Evolutionary conservation across 192 early-diverging fungal species (phyloP).

Genomic region (Mortierella antarctica): DNA sequence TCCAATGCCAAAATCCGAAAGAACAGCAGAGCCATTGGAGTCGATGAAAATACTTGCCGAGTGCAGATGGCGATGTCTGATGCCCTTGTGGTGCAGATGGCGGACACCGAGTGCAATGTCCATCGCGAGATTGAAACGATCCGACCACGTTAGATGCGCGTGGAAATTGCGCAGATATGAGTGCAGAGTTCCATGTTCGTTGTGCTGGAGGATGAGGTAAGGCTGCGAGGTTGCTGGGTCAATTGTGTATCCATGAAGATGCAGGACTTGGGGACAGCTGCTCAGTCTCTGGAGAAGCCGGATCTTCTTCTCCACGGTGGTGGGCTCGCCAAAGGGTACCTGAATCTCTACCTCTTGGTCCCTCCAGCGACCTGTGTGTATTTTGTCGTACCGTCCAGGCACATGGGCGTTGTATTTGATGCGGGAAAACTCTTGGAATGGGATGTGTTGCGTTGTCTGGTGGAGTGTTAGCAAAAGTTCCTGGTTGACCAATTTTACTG

Average conservation of each 20-base stretch:
- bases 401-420: conserved; percentile 24
- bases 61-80: conserved; percentile 41
- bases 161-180: conserved; percentile 46
- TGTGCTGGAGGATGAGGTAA: conserved; percentile 38
- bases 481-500: conserved; percentile 28
- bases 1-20: conserved; percentile 42
- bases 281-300: conserved; percentile 19
- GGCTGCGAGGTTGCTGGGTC: conserved; percentile 21
- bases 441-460: conserved; percentile 19
- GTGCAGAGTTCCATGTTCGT: conserved; percentile 45
- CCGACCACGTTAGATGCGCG: conserved; percentile 47
- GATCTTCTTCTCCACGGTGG: conserved; percentile 28
- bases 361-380: conserved; percentile 42
- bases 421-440: conserved; percentile 31
- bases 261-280: conserved; percentile 32
- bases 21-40: conserved; percentile 45
- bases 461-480: conserved; percentile 22
- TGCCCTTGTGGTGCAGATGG: conserved; percentile 39
- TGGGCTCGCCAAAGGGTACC: conserved; percentile 24
- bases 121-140: conserved; percentile 54
- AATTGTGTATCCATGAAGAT: conserved; percentile 38
- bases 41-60: conserved; percentile 47
- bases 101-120: conserved; percentile 46
- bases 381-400: conserved; percentile 27
- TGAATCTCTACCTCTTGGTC: conserved; percentile 34